Conservation (phyloP, 768 basidiomycete species). For the Lepiota subincarnata region DNA sequence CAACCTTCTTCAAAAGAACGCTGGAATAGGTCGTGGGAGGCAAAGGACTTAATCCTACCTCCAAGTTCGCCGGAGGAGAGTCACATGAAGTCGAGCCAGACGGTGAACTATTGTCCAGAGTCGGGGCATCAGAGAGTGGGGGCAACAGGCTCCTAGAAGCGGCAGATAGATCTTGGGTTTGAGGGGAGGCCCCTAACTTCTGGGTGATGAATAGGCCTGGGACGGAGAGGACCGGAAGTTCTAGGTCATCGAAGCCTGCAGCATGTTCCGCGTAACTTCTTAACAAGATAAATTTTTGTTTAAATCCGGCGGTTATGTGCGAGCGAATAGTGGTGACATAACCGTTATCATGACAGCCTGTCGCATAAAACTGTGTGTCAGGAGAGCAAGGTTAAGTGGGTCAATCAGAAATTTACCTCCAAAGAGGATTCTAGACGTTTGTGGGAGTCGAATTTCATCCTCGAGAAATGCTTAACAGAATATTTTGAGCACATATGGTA, state of each 20-base stretch:
- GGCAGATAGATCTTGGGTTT: slow-evolving; percentile 4
- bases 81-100: not conserved
- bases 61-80: not conserved
- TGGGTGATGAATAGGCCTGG: slow-evolving; percentile 57
- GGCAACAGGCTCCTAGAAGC: slow-evolving; percentile 7
- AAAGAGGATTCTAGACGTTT: slow-evolving; percentile 64
- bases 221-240: slow-evolving; percentile 48
- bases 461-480: slow-evolving; percentile 44
- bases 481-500: not conserved
- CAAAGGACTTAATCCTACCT: not conserved
- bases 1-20: not conserved
- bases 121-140: slow-evolving; percentile 9
- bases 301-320: slow-evolving; percentile 60
- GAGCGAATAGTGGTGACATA: slow-evolving; percentile 61
- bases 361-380: slow-evolving; percentile 6
- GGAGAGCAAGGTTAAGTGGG: not conserved
- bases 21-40: not conserved
- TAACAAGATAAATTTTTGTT: slow-evolving; percentile 61
- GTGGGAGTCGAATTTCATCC: slow-evolving; percentile 57
- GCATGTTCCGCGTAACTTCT: slow-evolving; percentile 62
- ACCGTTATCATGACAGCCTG: slow-evolving; percentile 73
- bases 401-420: slow-evolving; percentile 25
- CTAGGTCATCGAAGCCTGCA: slow-evolving; percentile 51
- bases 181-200: slow-evolving; percentile 36
- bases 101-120: slow-evolving; percentile 1